A percentile compares a stretch with the other conserved stretches of the same genome.
Conservation (phyloP, 805 yeast genomes). For the Metschnikowia bowlesiae region DNA sequence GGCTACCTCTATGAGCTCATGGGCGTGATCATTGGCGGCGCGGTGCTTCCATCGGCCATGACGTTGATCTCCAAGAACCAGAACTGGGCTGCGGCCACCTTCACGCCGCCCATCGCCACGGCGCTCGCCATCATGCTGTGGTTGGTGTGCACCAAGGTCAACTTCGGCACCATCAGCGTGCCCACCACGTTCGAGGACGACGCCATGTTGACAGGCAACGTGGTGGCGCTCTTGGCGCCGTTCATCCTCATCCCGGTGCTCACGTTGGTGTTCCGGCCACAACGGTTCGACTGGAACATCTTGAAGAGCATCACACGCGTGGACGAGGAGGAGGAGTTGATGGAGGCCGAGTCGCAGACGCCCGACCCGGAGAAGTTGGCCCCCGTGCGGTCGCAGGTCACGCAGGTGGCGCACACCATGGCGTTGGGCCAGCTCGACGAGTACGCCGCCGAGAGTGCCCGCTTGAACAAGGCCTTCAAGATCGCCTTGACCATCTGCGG, state of each 20-base stretch:
- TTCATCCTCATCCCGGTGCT: slow-evolving; percentile 60
- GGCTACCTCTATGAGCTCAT: slow-evolving; percentile 82
- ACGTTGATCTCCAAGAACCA: slow-evolving; percentile 62
- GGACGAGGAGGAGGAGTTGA: slow-evolving; percentile 65
- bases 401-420: slow-evolving; percentile 37
- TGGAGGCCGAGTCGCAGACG: slow-evolving; percentile 30
- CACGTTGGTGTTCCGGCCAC: slow-evolving; percentile 61
- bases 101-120: slow-evolving; percentile 78
- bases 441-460: slow-evolving; percentile 46
- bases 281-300: slow-evolving; percentile 67
- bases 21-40: slow-evolving; percentile 87
- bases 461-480: slow-evolving; percentile 54
- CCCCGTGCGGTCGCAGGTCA: slow-evolving; percentile 36
- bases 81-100: slow-evolving; percentile 63
- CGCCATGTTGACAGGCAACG: slow-evolving; percentile 87
- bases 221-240: slow-evolving; percentile 77
- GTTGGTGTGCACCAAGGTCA: slow-evolving; percentile 35
- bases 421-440: slow-evolving; percentile 20
- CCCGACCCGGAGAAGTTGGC: slow-evolving; percentile 25
- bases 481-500: slow-evolving; percentile 59
- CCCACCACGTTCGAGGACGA: slow-evolving; percentile 71
- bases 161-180: slow-evolving; percentile 30
- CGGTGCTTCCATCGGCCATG: slow-evolving; percentile 72
- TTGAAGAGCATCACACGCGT: slow-evolving; percentile 60
- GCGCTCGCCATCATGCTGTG: slow-evolving; percentile 63